Conservation (phyloP, 331 rosid genomes). For the Quercus lobata region DNA sequence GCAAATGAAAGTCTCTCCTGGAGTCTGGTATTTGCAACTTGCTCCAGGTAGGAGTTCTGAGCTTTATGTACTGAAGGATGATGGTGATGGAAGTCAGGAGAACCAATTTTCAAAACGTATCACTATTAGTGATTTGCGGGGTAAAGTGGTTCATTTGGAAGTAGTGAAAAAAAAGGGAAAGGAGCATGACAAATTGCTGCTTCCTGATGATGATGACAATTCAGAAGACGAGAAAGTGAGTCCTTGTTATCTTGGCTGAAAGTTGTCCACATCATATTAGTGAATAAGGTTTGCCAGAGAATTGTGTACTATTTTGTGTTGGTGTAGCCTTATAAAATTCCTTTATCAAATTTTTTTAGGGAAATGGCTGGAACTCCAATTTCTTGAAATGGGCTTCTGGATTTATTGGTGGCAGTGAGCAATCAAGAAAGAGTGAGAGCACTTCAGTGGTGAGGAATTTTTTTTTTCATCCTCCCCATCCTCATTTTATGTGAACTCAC, state of each 20-base stretch:
- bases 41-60: conserved; percentile 99
- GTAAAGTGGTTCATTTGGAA: conserved; percentile 90
- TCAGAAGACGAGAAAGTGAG: conserved; percentile 59
- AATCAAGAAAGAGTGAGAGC: conserved; percentile 52
- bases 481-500: conserved; percentile 10
- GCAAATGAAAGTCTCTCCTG: conserved; percentile 99
- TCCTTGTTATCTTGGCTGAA: conserved; percentile 10
- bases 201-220: conserved; percentile 49
- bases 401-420: conserved; percentile 66
- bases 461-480: not conserved
- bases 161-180: conserved; percentile 86
- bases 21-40: conserved; percentile 97
- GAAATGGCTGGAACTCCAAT: conserved; percentile 82
- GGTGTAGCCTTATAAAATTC: conserved; percentile 11
- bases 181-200: conserved; percentile 81
- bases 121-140: conserved; percentile 81
- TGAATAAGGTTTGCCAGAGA: not conserved
- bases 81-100: conserved; percentile 48
- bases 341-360: conserved; percentile 41
- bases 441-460: conserved; percentile 46
- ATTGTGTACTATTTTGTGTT: not conserved
- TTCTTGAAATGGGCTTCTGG: conserved; percentile 94
- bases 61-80: conserved; percentile 76
- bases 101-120: conserved; percentile 67
- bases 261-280: not conserved